phyloP scores from a whole-genome alignment of 208 protist genomes.

The Trypanosoma caninum region DNA sequence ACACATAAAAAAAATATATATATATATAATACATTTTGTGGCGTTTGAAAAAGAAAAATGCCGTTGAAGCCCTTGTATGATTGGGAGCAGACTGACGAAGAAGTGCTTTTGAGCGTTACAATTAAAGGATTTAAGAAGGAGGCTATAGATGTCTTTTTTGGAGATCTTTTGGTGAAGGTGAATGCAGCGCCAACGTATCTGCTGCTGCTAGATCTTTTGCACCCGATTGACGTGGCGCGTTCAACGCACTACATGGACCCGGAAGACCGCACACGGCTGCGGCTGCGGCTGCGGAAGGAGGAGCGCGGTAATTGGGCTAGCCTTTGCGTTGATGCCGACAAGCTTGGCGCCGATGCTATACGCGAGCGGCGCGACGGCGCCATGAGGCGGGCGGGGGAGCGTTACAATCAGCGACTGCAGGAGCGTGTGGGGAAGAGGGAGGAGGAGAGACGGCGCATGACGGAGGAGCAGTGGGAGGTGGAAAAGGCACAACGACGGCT shows the following conservation, averaged over 20 bases:
- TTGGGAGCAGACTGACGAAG: constrained; percentile 84
- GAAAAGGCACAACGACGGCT: constrained; percentile 73
- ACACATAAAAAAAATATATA: no score
- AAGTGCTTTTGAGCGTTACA: constrained; percentile 62
- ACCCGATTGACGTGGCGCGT: constrained; percentile 51
- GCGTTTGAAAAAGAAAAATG: constrained; percentile 41
- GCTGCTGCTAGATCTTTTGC: constrained; percentile 79
- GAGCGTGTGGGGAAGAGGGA: constrained; percentile 64
- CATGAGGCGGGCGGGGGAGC: constrained; percentile 59
- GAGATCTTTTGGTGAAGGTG: constrained; percentile 80
- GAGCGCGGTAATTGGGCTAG: constrained; percentile 52
- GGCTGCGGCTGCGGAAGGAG: constrained; percentile 63
- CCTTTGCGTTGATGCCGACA: constrained; percentile 38
- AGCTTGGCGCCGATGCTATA: constrained; percentile 22
- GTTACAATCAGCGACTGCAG: constrained; percentile 69
- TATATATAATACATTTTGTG: no score
- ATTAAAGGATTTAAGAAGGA: constrained; percentile 83
- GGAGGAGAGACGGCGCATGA: constrained; percentile 80
- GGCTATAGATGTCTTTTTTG: constrained; percentile 82
- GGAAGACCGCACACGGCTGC: constrained; percentile 34
- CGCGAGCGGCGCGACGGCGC: constrained; percentile 63
- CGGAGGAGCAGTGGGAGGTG: constrained; percentile 87
- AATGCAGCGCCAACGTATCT: constrained; percentile 86
- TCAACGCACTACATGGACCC: constrained; percentile 56
- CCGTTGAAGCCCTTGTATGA: constrained; percentile 79